Percentiles rank a stretch among this genome's conserved stretches.
phyloP scores from a whole-genome alignment of 208 protist species.

The Naegleria fowleri region DNA sequence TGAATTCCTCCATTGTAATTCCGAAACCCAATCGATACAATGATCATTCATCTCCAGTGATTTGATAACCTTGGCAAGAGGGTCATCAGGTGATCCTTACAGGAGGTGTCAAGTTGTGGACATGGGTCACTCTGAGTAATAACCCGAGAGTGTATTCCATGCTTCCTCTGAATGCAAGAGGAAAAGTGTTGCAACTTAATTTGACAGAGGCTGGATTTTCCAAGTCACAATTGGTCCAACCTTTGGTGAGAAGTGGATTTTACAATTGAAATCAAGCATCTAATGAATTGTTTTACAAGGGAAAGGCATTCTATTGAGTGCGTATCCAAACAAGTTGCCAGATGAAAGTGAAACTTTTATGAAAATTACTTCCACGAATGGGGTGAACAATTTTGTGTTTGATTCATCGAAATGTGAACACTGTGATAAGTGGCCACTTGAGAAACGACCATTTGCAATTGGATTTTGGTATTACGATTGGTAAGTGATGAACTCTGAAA shows the following conservation, averaged over 20 bases:
- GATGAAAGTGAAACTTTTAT: neutral
- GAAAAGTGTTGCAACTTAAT: neutral
- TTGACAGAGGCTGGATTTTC: neutral
- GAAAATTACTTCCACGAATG: neutral
- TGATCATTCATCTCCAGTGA: neutral
- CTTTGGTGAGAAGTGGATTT: neutral
- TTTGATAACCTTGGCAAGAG: neutral
- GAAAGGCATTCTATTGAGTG: neutral
- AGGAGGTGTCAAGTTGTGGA: neutral
- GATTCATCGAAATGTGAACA: neutral
- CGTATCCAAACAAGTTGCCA: neutral
- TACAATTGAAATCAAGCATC: neutral
- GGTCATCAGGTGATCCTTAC: neutral
- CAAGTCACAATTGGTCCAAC: neutral
- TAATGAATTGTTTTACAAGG: neutral
- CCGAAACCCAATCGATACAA: neutral
- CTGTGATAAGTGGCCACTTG: neutral
- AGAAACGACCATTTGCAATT: neutral
- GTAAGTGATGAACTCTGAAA: too few species aligned
- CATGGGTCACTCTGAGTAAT: neutral
- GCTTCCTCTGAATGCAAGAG: neutral
- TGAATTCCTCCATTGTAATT: neutral
- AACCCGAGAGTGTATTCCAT: neutral
- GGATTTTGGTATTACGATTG: neutral
- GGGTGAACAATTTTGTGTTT: neutral